phyloP scores from a whole-genome alignment of 169 alveolate species.

The Neospora caninum region DNA sequence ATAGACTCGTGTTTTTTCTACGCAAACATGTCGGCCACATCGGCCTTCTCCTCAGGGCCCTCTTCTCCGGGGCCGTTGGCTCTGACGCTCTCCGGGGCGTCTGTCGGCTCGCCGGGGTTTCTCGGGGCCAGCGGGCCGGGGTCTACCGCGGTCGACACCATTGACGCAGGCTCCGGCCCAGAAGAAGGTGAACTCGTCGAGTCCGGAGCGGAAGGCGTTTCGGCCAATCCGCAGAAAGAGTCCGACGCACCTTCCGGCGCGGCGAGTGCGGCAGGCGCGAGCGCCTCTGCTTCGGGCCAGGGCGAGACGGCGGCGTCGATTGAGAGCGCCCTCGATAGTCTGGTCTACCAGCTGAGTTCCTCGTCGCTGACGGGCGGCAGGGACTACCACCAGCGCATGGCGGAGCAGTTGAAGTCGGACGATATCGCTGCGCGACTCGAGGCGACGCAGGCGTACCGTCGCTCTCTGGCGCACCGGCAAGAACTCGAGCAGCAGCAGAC shows the following conservation, averaged over 20 bases:
- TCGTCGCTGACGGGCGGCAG: slow-evolving; percentile 56
- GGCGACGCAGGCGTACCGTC: slow-evolving; percentile 70
- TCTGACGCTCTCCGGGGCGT: neutral
- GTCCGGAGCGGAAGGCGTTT: neutral
- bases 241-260: neutral
- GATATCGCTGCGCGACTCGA: slow-evolving; percentile 67
- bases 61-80: neutral
- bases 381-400: slow-evolving; percentile 64
- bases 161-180: neutral
- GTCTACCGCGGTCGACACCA: neutral
- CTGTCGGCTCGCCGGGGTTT: neutral
- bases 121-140: neutral
- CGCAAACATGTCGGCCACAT: neutral
- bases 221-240: slow-evolving; percentile 28
- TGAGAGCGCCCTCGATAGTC: slow-evolving; percentile 68
- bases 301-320: slow-evolving; percentile 62
- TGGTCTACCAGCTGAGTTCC: slow-evolving; percentile 62
- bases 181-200: neutral
- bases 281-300: neutral
- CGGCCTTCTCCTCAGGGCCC: slow-evolving; percentile 1
- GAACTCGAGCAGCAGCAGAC: slow-evolving; percentile 50
- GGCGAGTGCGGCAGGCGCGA: neutral
- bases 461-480: slow-evolving; percentile 65
- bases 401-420: slow-evolving; percentile 46
- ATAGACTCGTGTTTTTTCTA: too few species aligned